Evolutionary conservation across 2,329 filamentous ascomycete genomes (phyloP).

Genomic region (Trichoderma polysporum): DNA sequence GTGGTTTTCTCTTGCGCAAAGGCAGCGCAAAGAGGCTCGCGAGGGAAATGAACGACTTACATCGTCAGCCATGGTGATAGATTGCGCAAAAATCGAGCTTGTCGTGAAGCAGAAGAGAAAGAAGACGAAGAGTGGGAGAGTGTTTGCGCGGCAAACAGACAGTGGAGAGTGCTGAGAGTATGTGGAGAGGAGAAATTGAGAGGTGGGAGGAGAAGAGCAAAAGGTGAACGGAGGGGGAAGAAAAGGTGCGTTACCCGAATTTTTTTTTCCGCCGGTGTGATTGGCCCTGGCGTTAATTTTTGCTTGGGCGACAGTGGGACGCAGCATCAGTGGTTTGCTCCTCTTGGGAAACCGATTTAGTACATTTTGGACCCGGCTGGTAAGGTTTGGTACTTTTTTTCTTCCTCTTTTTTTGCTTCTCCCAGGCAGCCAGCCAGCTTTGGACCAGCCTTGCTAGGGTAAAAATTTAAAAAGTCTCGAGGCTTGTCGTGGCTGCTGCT

Average conservation of each 20-base stretch:
- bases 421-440: not conserved
- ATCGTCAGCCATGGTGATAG: constrained; percentile 60
- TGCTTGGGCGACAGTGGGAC: constrained; percentile 28
- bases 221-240: constrained; percentile 17
- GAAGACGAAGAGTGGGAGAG: constrained; percentile 21
- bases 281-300: constrained; percentile 31
- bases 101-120: constrained; percentile 31
- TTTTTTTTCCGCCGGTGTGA: constrained; percentile 42
- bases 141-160: constrained; percentile 25
- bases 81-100: constrained; percentile 41
- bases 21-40: constrained; percentile 28
- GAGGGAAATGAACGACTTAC: constrained; percentile 42
- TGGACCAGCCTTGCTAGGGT: not conserved
- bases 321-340: constrained; percentile 3
- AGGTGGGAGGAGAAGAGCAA: constrained; percentile 24
- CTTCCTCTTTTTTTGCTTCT: not conserved
- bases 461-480: not conserved
- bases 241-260: constrained; percentile 28
- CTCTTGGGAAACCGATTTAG: not conserved
- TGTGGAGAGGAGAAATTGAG: constrained; percentile 23
- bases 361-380: constrained; percentile 1
- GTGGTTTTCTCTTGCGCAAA: constrained; percentile 37
- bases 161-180: constrained; percentile 28
- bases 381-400: constrained; percentile 5
- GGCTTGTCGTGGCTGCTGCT: not conserved